Percentiles rank a stretch among this genome's conserved stretches.
Conservation (phyloP, 2,329 filamentous ascomycete genomes). For the Arachnomyces sp. region DNA sequence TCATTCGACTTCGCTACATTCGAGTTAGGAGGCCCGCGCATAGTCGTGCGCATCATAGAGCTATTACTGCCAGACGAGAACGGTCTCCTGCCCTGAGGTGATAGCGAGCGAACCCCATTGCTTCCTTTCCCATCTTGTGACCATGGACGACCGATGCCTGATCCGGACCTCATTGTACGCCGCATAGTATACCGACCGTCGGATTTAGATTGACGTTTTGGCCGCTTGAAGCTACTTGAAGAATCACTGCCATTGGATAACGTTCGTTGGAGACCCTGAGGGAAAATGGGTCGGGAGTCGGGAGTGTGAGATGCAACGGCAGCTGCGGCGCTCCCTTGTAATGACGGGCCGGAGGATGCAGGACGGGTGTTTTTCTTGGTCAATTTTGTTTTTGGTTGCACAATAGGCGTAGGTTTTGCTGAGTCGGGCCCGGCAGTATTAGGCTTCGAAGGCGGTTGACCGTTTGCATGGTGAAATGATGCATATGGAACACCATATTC, state of each 20-base stretch:
- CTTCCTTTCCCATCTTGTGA: constrained; percentile 42
- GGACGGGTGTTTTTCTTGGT: no score
- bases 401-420: no score
- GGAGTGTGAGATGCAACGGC: no score
- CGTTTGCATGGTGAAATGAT: constrained; percentile 3
- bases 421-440: neutral
- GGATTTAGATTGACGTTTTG: constrained; percentile 41
- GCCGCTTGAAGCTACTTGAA: constrained; percentile 70
- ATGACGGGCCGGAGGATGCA: no score
- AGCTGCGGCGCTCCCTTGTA: no score
- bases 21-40: constrained; percentile 39
- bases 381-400: neutral
- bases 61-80: constrained; percentile 37
- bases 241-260: constrained; percentile 61
- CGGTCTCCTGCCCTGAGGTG: constrained; percentile 51
- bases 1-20: no score
- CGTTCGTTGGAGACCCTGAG: constrained; percentile 39
- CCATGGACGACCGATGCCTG: constrained; percentile 28
- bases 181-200: constrained; percentile 56
- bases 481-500: no score
- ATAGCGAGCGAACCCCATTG: constrained; percentile 62
- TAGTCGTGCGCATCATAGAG: constrained; percentile 38
- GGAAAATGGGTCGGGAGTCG: no score
- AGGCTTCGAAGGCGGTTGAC: constrained; percentile 11
- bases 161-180: constrained; percentile 59